phyloP scores from a whole-genome alignment of 1,284 basidiomycete species.

The Marasmius oreades region DNA sequence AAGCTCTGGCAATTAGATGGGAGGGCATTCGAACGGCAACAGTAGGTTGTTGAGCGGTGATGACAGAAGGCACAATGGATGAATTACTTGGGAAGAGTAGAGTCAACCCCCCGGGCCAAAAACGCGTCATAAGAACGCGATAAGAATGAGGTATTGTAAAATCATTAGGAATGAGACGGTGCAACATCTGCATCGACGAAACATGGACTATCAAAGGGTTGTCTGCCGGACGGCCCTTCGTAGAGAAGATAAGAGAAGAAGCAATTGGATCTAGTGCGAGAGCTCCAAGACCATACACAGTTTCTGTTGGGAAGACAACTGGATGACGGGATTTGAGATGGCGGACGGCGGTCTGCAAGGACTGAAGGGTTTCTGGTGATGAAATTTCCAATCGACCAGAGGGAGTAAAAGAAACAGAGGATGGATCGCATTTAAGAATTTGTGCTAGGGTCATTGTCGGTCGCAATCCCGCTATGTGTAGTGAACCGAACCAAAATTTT shows the following conservation, averaged over 20 bases:
- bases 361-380: slow-evolving; percentile 39
- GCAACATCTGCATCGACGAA: slow-evolving; percentile 82
- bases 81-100: slow-evolving; percentile 82
- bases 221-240: slow-evolving; percentile 92
- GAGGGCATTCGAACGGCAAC: slow-evolving; percentile 94
- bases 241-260: slow-evolving; percentile 75
- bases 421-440: slow-evolving; percentile 53
- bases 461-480: slow-evolving; percentile 14
- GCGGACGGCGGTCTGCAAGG: slow-evolving; percentile 46
- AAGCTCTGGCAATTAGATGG: slow-evolving; percentile 87
- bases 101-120: slow-evolving; percentile 96
- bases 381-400: slow-evolving; percentile 40
- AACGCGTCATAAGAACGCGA: slow-evolving; percentile 69
- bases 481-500: slow-evolving; percentile 9
- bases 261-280: slow-evolving; percentile 72
- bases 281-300: slow-evolving; percentile 96
- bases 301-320: slow-evolving; percentile 96
- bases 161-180: slow-evolving; percentile 60
- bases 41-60: slow-evolving; percentile 79
- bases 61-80: slow-evolving; percentile 53
- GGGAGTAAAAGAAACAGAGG: slow-evolving; percentile 48
- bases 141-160: slow-evolving; percentile 67
- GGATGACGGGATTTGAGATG: slow-evolving; percentile 43
- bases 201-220: slow-evolving; percentile 99
- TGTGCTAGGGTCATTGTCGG: slow-evolving; percentile 24